Percentiles rank a stretch among this genome's conserved stretches.
Conservation (phyloP, 2,329 filamentous ascomycete genomes). For the Cladosporium sp. region DNA sequence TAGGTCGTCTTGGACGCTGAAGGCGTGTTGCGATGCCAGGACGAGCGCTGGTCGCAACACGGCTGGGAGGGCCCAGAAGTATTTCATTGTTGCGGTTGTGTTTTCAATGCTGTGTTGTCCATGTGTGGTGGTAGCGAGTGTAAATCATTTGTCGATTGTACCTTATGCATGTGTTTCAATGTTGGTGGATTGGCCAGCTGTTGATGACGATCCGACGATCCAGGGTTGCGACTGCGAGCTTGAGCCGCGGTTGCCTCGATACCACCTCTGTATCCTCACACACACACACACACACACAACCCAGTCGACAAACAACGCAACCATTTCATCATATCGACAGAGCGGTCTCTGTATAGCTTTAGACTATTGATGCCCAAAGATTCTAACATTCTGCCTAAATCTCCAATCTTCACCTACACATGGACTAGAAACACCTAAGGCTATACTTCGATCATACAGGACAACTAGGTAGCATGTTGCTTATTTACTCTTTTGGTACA, state of each 20-base stretch:
- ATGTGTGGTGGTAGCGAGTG: background rate
- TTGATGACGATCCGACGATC: conserved; percentile 18
- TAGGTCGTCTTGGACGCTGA: conserved; percentile 86
- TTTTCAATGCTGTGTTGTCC: background rate
- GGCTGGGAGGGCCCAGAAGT: conserved; percentile 51
- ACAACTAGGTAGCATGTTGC: too few species aligned
- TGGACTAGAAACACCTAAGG: too few species aligned
- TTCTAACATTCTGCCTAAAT: too few species aligned
- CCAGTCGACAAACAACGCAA: too few species aligned
- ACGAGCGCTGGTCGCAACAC: conserved; percentile 50
- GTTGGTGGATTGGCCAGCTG: conserved; percentile 12
- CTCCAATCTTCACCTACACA: too few species aligned
- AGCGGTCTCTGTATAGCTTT: too few species aligned
- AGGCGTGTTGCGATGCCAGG: conserved; percentile 54
- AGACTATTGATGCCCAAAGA: too few species aligned
- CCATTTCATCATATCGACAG: too few species aligned
- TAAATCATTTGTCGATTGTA: background rate
- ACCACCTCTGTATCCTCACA: background rate
- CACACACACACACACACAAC: too few species aligned
- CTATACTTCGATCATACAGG: too few species aligned
- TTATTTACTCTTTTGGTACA: too few species aligned
- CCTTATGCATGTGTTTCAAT: background rate
- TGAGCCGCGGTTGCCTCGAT: background rate
- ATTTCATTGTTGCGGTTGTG: conserved; percentile 39
- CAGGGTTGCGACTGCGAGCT: conserved; percentile 1